A percentile compares a stretch with the other conserved stretches of the same genome.
These are phyloP conservation scores for Petunia hybrid DNA, from an alignment of 305 asterid genomes.

Conservation along the genomic window DNA sequence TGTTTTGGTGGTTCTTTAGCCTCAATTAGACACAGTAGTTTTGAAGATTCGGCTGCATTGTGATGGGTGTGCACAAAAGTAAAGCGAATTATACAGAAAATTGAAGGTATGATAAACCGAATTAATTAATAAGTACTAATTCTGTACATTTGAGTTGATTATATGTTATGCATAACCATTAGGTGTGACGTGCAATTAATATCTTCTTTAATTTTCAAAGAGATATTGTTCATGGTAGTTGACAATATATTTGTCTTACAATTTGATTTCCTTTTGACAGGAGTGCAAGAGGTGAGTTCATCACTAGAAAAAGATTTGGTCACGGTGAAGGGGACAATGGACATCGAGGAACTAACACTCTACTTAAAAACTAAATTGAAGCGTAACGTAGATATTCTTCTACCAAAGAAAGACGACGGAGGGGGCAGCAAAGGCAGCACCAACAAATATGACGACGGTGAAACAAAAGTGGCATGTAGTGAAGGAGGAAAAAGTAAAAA, in stretches of 20 bases:
- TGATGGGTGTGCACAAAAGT: conserved; percentile 72
- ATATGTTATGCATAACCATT: background rate
- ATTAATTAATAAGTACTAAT: background rate
- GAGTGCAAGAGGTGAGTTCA: conserved; percentile 53
- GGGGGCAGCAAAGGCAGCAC: conserved; percentile 38
- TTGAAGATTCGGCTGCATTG: conserved; percentile 76
- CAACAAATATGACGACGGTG: conserved; percentile 36
- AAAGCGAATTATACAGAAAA: conserved; percentile 58
- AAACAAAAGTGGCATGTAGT: conserved; percentile 32
- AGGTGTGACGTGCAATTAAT: conserved; percentile 29
- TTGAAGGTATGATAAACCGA: conserved; percentile 53
- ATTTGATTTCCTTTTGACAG: conserved; percentile 36
- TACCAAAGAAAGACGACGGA: conserved; percentile 52
- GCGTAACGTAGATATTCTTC: conserved; percentile 53
- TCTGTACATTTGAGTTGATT: background rate
- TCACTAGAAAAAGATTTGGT: conserved; percentile 63
- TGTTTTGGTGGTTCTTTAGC: conserved; percentile 45
- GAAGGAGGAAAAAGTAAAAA: conserved; percentile 49
- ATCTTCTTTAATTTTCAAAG: background rate
- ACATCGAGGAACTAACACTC: conserved; percentile 50
- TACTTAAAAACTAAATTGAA: conserved; percentile 63
- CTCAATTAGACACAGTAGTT: conserved; percentile 54
- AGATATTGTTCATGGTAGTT: background rate
- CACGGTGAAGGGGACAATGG: conserved; percentile 67
- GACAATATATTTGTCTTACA: no score